Percentiles rank a stretch among this genome's conserved stretches.
Conservation (phyloP, 1,139 yeast species). For the Blastobotrys illinoisensis region DNA sequence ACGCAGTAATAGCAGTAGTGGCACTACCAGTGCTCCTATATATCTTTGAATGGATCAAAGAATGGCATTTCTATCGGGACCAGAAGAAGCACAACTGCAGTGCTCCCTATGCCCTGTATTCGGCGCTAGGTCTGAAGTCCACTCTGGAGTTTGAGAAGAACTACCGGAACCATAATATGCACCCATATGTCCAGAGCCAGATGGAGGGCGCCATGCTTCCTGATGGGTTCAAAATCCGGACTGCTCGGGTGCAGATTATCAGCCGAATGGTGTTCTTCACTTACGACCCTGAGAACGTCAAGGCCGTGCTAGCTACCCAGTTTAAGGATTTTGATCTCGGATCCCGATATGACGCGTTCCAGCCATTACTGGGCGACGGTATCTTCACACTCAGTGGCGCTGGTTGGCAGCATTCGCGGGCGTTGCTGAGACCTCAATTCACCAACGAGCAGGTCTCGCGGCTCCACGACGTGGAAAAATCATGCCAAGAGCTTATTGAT, state of each 20-base stretch:
- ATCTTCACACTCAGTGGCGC: slow-evolving; percentile 52
- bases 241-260: slow-evolving; percentile 5
- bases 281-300: slow-evolving; percentile 36
- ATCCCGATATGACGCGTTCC: slow-evolving; percentile 38
- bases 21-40: slow-evolving; percentile 4
- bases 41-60: slow-evolving; percentile 5
- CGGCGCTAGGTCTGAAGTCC: slow-evolving; percentile 19
- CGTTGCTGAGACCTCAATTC: slow-evolving; percentile 56
- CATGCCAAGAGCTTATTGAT: slow-evolving; percentile 33
- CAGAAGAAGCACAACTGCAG: slow-evolving; percentile 8
- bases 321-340: slow-evolving; percentile 52
- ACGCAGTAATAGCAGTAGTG: background rate
- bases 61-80: slow-evolving; percentile 7
- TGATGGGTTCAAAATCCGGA: slow-evolving; percentile 2
- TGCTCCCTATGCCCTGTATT: slow-evolving; percentile 2
- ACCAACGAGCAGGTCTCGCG: slow-evolving; percentile 52
- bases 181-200: slow-evolving; percentile 3
- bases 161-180: slow-evolving; percentile 5
- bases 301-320: slow-evolving; percentile 34
- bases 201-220: slow-evolving; percentile 1
- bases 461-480: slow-evolving; percentile 44
- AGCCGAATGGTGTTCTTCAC: background rate
- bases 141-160: slow-evolving; percentile 6
- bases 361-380: slow-evolving; percentile 50
- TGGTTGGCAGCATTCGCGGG: slow-evolving; percentile 55